Percentiles rank a stretch among this genome's conserved stretches.
phyloP scores from a whole-genome alignment of 2,329 filamentous ascomycete genomes.

The Fusarium protoensiforme region DNA sequence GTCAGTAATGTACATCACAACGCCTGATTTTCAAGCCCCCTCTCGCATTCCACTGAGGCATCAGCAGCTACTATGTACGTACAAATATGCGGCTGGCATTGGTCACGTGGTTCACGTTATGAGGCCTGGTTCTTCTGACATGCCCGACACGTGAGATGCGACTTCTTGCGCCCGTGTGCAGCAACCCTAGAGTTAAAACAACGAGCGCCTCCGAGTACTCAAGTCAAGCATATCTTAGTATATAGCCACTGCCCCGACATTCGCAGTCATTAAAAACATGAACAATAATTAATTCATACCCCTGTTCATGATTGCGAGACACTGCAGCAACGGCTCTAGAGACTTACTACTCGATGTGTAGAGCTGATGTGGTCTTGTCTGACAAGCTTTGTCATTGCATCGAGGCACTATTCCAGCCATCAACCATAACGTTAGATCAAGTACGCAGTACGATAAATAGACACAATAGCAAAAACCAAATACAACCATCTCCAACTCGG shows the following conservation, averaged over 20 bases:
- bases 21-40: not conserved
- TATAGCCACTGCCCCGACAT: not conserved
- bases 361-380: not conserved
- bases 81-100: not conserved
- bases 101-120: not conserved
- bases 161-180: not conserved
- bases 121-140: not conserved
- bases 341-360: not conserved
- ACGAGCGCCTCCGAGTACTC: not conserved
- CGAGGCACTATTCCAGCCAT: not conserved
- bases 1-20: not conserved
- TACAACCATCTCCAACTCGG: not conserved
- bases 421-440: not conserved
- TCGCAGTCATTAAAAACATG: not conserved
- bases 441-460: not conserved
- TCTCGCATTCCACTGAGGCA: not conserved
- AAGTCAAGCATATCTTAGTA: not conserved
- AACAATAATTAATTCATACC: not conserved
- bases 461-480: not conserved
- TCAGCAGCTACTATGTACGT: not conserved
- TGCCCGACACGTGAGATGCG: not conserved
- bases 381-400: not conserved
- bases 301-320: too few relatives aligned
- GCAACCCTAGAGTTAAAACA: not conserved
- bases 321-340: not conserved